Evolutionary conservation across 805 yeast genomes (phyloP).

Genomic region (Cyberlindnera meyerae): DNA sequence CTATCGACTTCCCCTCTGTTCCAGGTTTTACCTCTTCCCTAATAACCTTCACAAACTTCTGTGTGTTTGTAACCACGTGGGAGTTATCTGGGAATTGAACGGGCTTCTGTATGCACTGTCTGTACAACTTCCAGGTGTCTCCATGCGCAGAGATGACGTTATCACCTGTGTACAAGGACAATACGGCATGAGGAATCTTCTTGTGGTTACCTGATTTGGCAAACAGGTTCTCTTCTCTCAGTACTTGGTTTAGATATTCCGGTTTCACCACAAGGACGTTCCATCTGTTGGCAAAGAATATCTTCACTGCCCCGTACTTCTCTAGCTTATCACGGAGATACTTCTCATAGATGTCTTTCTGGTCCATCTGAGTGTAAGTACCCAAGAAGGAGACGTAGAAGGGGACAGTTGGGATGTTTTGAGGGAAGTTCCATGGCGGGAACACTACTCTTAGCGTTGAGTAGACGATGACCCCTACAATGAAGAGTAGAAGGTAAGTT

Average conservation of each 20-base stretch:
- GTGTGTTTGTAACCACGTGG: conserved; percentile 37
- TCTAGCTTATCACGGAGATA: conserved; percentile 43
- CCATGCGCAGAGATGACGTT: conserved; percentile 59
- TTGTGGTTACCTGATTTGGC: conserved; percentile 58
- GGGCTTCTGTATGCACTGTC: conserved; percentile 41
- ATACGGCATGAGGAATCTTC: conserved; percentile 51
- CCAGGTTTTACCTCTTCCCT: conserved; percentile 13
- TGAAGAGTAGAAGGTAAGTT: background rate
- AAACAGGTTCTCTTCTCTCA: conserved; percentile 44
- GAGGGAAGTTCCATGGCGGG: conserved; percentile 50
- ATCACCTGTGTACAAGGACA: conserved; percentile 54
- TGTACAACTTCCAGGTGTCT: conserved; percentile 42
- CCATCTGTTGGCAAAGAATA: conserved; percentile 60
- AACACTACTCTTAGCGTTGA: conserved; percentile 17
- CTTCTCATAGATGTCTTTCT: conserved; percentile 38
- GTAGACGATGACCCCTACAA: background rate
- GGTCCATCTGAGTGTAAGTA: conserved; percentile 40
- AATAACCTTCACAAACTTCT: conserved; percentile 29
- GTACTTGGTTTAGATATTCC: conserved; percentile 38
- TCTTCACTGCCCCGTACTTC: conserved; percentile 52
- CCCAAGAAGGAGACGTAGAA: conserved; percentile 52
- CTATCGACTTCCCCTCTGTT: conserved; percentile 9
- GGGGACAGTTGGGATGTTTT: conserved; percentile 55
- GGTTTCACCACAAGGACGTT: conserved; percentile 50
- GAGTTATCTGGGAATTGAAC: conserved; percentile 43